Percentiles rank a stretch among this genome's conserved stretches.
phyloP scores from a whole-genome alignment of 306 rosid genomes.

The Castanea sativa region DNA sequence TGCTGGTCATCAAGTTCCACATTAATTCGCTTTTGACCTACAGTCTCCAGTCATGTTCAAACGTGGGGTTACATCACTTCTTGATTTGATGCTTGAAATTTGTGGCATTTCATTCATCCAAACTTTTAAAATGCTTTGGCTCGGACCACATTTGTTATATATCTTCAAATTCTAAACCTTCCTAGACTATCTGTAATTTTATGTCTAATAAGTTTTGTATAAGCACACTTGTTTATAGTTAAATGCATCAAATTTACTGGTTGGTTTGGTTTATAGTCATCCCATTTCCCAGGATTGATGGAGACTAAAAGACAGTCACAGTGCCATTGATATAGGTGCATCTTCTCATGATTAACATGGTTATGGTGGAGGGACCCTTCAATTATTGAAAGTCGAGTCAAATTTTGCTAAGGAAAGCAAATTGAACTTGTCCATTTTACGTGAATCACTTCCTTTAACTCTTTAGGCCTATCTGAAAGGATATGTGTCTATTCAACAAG shows the following conservation, averaged over 20 bases:
- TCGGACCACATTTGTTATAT: background rate
- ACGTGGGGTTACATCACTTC: background rate
- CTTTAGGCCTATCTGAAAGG: background rate
- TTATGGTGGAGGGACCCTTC: conserved; percentile 2
- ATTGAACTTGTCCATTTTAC: background rate
- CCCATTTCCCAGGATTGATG: too few relatives aligned
- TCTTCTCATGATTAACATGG: background rate
- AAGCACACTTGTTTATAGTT: too few relatives aligned
- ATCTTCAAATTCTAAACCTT: background rate
- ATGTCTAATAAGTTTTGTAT: background rate
- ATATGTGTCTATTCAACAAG: background rate
- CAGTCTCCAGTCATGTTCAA: background rate
- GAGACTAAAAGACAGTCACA: background rate
- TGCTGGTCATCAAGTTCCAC: background rate
- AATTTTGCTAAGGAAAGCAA: background rate
- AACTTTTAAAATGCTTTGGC: background rate
- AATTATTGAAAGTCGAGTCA: background rate
- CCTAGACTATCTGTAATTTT: background rate
- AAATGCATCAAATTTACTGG: background rate
- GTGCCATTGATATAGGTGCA: background rate
- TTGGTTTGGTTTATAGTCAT: background rate
- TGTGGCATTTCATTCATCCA: background rate
- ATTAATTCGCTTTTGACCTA: conserved; percentile 1
- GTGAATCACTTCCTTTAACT: background rate
- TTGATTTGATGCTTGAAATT: background rate